A percentile compares a stretch with the other conserved stretches of the same genome.
phyloP scores from a whole-genome alignment of 116 monocot species.

The Zostera marina region DNA sequence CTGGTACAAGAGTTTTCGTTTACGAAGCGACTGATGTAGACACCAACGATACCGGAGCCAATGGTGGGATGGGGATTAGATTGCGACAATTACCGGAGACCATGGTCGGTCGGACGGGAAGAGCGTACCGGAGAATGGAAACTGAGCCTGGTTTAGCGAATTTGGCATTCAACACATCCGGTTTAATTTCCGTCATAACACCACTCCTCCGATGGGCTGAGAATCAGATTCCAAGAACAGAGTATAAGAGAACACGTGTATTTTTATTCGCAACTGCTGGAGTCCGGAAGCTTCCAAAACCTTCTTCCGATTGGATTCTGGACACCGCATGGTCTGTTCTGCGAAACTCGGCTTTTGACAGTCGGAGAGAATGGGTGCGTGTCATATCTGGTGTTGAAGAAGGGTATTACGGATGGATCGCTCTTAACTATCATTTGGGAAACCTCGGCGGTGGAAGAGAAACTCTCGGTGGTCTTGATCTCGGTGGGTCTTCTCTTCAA shows the following conservation, averaged over 20 bases:
- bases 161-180: conserved; percentile 59
- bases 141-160: conserved; percentile 83
- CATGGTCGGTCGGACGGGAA: conserved; percentile 33
- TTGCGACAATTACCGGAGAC: conserved; percentile 55
- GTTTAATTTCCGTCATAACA: conserved; percentile 45
- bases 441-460: conserved; percentile 34
- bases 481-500: conserved; percentile 95
- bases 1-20: conserved; percentile 78
- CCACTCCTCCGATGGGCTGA: conserved; percentile 80
- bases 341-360: conserved; percentile 62
- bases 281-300: conserved; percentile 59
- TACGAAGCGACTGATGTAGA: conserved; percentile 26
- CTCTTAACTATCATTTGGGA: conserved; percentile 69
- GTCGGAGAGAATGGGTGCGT: conserved; percentile 52
- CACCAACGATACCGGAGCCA: neutral
- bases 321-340: conserved; percentile 62
- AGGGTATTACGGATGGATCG: conserved; percentile 95
- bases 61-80: conserved; percentile 29
- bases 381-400: conserved; percentile 78
- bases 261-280: conserved; percentile 94
- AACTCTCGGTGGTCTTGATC: conserved; percentile 76
- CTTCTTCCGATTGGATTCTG: conserved; percentile 75
- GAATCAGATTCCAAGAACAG: conserved; percentile 63
- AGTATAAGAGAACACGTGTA: conserved; percentile 37
- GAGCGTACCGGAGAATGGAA: conserved; percentile 89